Evolutionary conservation across 2,329 filamentous ascomycete genomes (phyloP), one percentile per base, ranked within the genome.

Genomic region (Arthrobotrys iridis): DNA sequence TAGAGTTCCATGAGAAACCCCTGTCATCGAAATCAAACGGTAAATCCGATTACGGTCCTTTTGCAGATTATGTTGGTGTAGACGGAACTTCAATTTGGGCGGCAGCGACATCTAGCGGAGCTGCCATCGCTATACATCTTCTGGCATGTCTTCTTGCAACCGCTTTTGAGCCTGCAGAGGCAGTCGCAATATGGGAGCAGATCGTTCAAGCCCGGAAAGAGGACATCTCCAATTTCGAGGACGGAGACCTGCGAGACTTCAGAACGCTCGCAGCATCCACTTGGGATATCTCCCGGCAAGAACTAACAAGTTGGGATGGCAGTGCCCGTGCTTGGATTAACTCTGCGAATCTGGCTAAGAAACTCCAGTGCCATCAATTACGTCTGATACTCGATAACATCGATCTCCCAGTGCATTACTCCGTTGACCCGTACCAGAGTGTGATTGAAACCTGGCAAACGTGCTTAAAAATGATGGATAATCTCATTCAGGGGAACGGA

Each of bases 141-240:
- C 73, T 83, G 0, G 81, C 80, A 1, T 83, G 82, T 65, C 81
- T 83, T 76, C 73, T 84, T 3, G 82, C 82, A 1, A 74, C 81
- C 0, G 79, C 82, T 0, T 83, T 78, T 75, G 63, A 24, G 2
- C 24, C 28, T 3, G 11, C 71, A 0, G 79, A 82, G 72, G 81
- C 82, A 1, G 80, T 74, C 1, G 79, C 82, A 0, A 76, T 83
- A 0, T 83, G 82, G 82, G 77, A 78, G 0, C 81, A 83, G 63
- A 18, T 83, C 2, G 77, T 83, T 3, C 30, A 77, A 52, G 63
- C 65, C 15, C 35, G 74, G 71, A 77, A 75, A 75, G 13, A 60
- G 52, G 20, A 52, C 10, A 59, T 52, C 20, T 30, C 57, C 46
- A 26, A 33, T 4, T 63, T 26, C 35, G 30, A 58, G 10, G 13